phyloP scores from a whole-genome alignment of 257 asterid genomes.

The Knoxia roxburghii region DNA sequence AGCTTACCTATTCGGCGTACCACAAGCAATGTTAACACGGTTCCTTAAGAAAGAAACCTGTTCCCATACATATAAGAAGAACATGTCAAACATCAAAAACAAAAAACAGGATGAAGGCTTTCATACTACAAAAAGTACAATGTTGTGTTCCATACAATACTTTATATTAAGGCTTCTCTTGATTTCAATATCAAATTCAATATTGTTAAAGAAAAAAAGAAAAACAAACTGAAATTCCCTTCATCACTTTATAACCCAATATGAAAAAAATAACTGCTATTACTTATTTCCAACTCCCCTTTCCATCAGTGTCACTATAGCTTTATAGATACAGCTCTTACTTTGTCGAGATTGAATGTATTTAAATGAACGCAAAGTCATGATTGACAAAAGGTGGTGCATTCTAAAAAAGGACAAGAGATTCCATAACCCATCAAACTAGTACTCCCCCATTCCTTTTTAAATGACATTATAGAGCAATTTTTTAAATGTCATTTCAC shows the following conservation, averaged over 20 bases:
- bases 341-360: not conserved
- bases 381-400: not conserved
- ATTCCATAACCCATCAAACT: not conserved
- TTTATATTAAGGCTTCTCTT: not conserved
- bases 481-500: no score
- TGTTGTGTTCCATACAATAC: not conserved
- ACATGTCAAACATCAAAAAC: slow-evolving; percentile 5
- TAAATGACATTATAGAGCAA: no score
- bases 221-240: not conserved
- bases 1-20: slow-evolving; percentile 87
- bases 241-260: not conserved
- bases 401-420: no score
- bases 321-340: not conserved
- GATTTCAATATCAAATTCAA: not conserved
- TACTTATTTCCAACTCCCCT: not conserved
- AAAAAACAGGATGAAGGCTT: not conserved
- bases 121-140: not conserved
- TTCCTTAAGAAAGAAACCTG: slow-evolving; percentile 67
- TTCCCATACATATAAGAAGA: slow-evolving; percentile 4
- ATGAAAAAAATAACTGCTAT: not conserved
- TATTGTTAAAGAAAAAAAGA: not conserved
- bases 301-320: not conserved
- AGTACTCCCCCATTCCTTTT: no score
- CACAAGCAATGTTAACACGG: slow-evolving; percentile 88
- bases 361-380: not conserved